Percentiles rank a stretch among this genome's conserved stretches.
phyloP scores from a whole-genome alignment of 306 rosid species.

The Sicyos baderoa region DNA sequence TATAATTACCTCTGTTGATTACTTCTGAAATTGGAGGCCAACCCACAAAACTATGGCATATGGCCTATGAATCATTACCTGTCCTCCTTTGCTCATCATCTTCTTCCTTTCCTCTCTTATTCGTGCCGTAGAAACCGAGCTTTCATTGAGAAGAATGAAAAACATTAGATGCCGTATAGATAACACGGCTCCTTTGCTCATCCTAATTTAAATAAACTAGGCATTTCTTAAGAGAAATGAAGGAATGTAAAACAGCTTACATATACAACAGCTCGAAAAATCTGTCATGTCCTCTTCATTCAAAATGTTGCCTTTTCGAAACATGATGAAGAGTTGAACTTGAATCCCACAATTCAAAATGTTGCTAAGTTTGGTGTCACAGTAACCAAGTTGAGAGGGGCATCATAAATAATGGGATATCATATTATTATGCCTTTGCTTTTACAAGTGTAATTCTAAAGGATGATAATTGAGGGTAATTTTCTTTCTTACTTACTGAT shows the following conservation, averaged over 20 bases:
- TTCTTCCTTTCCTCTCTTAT: neutral
- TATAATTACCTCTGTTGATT: slow-evolving; percentile 40
- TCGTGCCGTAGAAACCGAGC: neutral
- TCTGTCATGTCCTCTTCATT: neutral
- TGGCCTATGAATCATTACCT: slow-evolving; percentile 40
- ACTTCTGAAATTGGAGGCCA: slow-evolving; percentile 44
- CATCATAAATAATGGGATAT: neutral
- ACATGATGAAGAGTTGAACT: neutral
- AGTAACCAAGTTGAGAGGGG: neutral
- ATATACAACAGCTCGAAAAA: neutral
- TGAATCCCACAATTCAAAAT: slow-evolving; percentile 6
- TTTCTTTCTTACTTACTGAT: neutral
- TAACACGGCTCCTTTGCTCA: slow-evolving; percentile 20
- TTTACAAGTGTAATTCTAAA: neutral
- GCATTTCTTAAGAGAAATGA: neutral
- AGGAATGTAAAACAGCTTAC: neutral
- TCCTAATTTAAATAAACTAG: neutral
- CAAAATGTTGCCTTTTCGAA: neutral
- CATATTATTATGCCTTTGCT: neutral
- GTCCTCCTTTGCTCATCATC: slow-evolving; percentile 25
- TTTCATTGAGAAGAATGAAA: neutral
- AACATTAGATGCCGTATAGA: neutral
- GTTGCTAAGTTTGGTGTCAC: neutral
- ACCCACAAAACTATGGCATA: slow-evolving; percentile 43
- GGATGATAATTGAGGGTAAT: neutral